A percentile compares a stretch with the other conserved stretches of the same genome.
phyloP scores from a whole-genome alignment of 78 protist species.

The Dictyostelium firmibasis region DNA sequence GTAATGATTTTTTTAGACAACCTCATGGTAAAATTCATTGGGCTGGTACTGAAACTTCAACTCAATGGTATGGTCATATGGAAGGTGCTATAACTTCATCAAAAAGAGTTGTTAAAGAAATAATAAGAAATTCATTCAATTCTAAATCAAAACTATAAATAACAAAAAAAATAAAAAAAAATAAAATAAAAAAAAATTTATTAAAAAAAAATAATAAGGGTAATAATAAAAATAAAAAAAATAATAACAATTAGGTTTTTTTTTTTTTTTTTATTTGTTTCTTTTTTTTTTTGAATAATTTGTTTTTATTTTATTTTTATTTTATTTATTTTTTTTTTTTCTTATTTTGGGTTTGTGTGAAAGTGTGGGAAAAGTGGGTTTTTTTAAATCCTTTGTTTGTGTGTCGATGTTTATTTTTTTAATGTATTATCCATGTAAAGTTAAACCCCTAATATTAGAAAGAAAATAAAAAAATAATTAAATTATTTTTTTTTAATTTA shows the following conservation, averaged over 20 bases:
- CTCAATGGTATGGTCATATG: constrained; percentile 74
- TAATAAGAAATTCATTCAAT: not conserved
- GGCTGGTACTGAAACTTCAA: constrained; percentile 89
- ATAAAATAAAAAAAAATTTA: not conserved
- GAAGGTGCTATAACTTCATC: constrained; percentile 68
- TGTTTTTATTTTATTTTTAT: not conserved
- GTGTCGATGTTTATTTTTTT: not conserved
- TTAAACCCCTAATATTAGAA: not conserved
- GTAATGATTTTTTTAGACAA: constrained; percentile 2
- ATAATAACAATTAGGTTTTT: too few relatives aligned
- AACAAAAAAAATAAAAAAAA: not conserved
- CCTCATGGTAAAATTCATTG: constrained; percentile 73
- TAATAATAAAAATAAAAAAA: too few relatives aligned
- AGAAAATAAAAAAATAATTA: not conserved
- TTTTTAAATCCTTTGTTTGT: not conserved
- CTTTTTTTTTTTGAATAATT: not conserved
- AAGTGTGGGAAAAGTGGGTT: not conserved
- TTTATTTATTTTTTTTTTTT: not conserved
- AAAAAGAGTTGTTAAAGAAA: constrained; percentile 40
- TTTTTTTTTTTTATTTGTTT: too few relatives aligned
- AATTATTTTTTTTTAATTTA: not conserved
- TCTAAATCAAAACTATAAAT: not conserved
- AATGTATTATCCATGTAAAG: not conserved
- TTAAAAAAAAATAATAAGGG: too few relatives aligned
- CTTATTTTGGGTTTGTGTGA: not conserved